Base-by-base conservation (phyloP, 208 protist genomes). In the Leishmania tarentolae region DNA sequence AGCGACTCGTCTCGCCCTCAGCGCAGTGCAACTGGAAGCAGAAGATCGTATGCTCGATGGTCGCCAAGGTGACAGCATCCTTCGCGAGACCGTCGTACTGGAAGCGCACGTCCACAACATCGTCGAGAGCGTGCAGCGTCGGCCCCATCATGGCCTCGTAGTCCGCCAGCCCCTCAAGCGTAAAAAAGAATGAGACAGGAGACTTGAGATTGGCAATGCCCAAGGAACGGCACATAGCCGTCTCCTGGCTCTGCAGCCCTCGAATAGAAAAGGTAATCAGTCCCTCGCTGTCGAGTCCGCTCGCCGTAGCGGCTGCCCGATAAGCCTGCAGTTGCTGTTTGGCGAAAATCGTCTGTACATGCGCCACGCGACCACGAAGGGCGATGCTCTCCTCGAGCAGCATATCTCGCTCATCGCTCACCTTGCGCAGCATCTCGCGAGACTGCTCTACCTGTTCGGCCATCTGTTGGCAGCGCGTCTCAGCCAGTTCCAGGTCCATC, bases 241-340 rank as follows among this genome's bases (percentile, higher is more conserved):
- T 68, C 31, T 82, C 84, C 31, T 91, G 80, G 68, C 76, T 83
- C 53, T 86, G 85, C 70, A 97, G 42, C 40, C 79, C 90, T 42
- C 87, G 89, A 66, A 95, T 85, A 57, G 83, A 88, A 70, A 96
- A 92, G 57, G 76, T 75, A 46, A 97, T 93, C 63, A 86, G 61
- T 35, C 94, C 91, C 56, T 77, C 69, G 35, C 19, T 9, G 42
- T 75, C 70, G 52, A n/a, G 28, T 4, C 76, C 75, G 70, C 66
- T 61, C 37, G 59, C 63, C 42, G 82, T 75, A 46, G 73, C 82
- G 59, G 86, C 87, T 9, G 75, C 56, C 17, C 89, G 82, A 80
- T 96, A 97, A 19, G 89, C 86, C 79, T 95, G 88, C 31, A 97
- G 86, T 78, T 97, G 94, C 84, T 96, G 92, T 82, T 94, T 95